Evolutionary conservation across 345 rosid genomes (phyloP), one percentile per base, ranked within the genome.

Genomic region (Corchorus olitorius): DNA sequence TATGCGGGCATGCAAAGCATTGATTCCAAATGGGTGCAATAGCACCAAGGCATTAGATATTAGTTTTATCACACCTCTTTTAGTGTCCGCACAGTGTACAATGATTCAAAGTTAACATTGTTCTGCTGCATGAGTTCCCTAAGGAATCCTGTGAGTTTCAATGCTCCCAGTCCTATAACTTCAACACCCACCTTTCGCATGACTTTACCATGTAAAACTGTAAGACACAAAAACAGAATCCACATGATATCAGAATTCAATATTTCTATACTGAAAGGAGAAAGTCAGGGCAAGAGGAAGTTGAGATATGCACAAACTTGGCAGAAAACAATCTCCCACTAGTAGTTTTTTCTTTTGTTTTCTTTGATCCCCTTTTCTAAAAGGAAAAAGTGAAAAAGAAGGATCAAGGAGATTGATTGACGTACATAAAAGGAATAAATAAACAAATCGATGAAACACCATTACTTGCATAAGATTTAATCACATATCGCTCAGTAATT

Each of bases 171-270:
- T 65, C 98, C 93, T 5, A 84, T 85, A 55, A 86, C 90, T 87
- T 95, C 99, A 80, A 93, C 96, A 53, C 99, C 99, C 74, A 93
- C 89, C 78, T 89, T 84, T 62, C 87, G 92, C 97, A 88, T 93
- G 67, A 93, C 98, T 86, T 92, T 92, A 65, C 98, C 99, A 78
- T 93, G 70, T 76, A 95, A 84, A 87, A 95, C 99, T 95, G 82
- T 75, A 82, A 72, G 82, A 65, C 55, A 78, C 64, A 59, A 68
- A 49, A 16, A 65, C 50, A 65, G 37, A 70, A 66, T 73, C 39
- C 76, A 55, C 75, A 71, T 50, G 73, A 82, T 78, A 75, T 54
- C 37, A 62, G 80, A 39, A 75, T 35, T 17, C 39, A 16, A 72
- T 58, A 79, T 50, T 74, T 73, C 66, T 63, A 55, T 58, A 73